Evolutionary conservation across 495 filamentous ascomycete species (phyloP).

Genomic region (Cryomyces antarcticus): DNA sequence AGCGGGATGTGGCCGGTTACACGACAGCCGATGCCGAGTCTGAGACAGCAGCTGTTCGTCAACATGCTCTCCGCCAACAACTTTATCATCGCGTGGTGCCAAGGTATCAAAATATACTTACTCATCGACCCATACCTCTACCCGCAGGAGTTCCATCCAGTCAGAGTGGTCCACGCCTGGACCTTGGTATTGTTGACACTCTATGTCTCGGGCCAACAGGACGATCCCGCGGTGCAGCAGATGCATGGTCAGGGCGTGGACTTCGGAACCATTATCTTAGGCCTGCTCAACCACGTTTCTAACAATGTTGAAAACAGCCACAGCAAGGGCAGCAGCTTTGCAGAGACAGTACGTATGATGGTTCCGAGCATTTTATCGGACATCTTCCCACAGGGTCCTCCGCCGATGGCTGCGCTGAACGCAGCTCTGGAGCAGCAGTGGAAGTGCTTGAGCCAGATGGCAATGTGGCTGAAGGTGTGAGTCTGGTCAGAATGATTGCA

Average conservation of each 20-base stretch:
- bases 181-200: constrained; percentile 14
- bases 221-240: constrained; percentile 1
- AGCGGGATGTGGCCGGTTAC: constrained; percentile 7
- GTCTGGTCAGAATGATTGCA: no score
- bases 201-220: constrained; percentile 8
- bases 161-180: constrained; percentile 18
- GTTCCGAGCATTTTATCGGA: no score
- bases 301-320: constrained; percentile 14
- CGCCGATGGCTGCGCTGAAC: no score
- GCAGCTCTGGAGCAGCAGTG: no score
- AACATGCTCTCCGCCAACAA: constrained; percentile 4
- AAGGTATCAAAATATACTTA: constrained; percentile 11
- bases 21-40: constrained; percentile 11
- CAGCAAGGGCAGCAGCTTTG: constrained; percentile 13
- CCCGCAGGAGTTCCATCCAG: constrained; percentile 14
- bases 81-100: constrained; percentile 4
- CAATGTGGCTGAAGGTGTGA: no score
- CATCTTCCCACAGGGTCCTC: no score
- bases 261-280: constrained; percentile 10
- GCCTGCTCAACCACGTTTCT: constrained; percentile 13
- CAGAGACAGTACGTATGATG: constrained; percentile 6
- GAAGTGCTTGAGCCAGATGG: no score
- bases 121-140: constrained; percentile 15
- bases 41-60: constrained; percentile 15
- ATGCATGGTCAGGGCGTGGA: constrained; percentile 7